phyloP scores from a whole-genome alignment of 768 basidiomycete species.

The Trametes coccinea region DNA sequence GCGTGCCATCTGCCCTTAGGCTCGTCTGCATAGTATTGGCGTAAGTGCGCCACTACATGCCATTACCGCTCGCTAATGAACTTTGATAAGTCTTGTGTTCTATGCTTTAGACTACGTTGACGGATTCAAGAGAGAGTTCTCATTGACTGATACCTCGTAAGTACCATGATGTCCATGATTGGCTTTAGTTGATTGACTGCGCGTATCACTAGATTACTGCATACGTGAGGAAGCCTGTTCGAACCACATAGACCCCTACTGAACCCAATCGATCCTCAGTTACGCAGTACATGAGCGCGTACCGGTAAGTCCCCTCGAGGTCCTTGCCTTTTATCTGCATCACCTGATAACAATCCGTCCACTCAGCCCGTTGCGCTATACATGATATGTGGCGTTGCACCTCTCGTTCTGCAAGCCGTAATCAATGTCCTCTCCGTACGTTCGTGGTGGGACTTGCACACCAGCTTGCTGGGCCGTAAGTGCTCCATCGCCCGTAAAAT shows the following conservation, averaged over 20 bases:
- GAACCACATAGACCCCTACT: not conserved
- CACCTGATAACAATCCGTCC: too few species aligned
- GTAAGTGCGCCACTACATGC: constrained; percentile 40
- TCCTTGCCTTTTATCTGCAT: too few species aligned
- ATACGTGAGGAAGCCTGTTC: constrained; percentile 36
- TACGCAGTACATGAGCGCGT: constrained; percentile 77
- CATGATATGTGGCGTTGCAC: constrained; percentile 56
- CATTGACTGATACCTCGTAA: constrained; percentile 73
- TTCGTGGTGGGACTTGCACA: constrained; percentile 91
- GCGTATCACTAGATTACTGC: constrained; percentile 32
- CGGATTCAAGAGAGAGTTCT: constrained; percentile 79
- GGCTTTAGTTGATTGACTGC: not conserved
- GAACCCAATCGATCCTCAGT: constrained; percentile 35
- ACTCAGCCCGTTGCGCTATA: constrained; percentile 25
- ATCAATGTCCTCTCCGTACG: constrained; percentile 73
- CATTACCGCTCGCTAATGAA: not conserved
- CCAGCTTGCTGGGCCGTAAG: constrained; percentile 52
- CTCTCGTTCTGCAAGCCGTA: constrained; percentile 64
- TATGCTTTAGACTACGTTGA: constrained; percentile 63
- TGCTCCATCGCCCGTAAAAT: not conserved
- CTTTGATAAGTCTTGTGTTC: constrained; percentile 52
- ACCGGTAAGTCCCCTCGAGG: constrained; percentile 48
- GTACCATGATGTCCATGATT: constrained; percentile 28
- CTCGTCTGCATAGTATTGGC: constrained; percentile 62
- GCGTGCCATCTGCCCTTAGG: constrained; percentile 42